phyloP scores from a whole-genome alignment of 495 filamentous ascomycete species.

The Penicillium robsamsonii region DNA sequence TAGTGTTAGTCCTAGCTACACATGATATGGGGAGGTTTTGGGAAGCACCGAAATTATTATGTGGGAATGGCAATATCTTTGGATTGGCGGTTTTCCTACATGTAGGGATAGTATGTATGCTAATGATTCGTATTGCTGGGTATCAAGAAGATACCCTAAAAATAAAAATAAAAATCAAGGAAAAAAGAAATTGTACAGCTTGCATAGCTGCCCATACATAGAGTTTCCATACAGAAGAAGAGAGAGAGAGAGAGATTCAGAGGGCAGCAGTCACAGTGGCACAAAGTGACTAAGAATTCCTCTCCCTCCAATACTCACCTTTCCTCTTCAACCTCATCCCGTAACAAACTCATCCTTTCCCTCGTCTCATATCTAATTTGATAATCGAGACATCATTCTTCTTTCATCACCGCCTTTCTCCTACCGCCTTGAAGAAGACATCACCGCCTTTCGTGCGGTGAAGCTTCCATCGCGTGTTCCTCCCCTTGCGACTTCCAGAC shows the following conservation, averaged over 20 bases:
- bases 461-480: constrained; percentile 31
- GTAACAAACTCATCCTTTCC: neutral
- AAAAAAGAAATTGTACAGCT: neutral
- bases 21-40: neutral
- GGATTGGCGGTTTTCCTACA: neutral
- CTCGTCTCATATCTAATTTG: neutral
- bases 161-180: neutral
- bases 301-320: constrained; percentile 8
- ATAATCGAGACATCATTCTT: neutral
- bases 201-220: constrained; percentile 1
- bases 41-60: neutral
- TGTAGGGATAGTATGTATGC: neutral
- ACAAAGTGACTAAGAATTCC: constrained; percentile 15
- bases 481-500: constrained; percentile 36
- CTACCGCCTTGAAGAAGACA: constrained; percentile 39
- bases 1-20: neutral
- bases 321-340: constrained; percentile 9
- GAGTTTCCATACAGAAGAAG: constrained; percentile 5
- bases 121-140: neutral
- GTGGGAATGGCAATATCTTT: neutral
- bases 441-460: constrained; percentile 52
- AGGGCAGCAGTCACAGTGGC: constrained; percentile 11
- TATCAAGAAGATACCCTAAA: neutral
- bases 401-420: constrained; percentile 21
- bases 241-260: constrained; percentile 3